Conservation (phyloP, 495 filamentous ascomycete genomes). For the Lasiosphaeria ovina region DNA sequence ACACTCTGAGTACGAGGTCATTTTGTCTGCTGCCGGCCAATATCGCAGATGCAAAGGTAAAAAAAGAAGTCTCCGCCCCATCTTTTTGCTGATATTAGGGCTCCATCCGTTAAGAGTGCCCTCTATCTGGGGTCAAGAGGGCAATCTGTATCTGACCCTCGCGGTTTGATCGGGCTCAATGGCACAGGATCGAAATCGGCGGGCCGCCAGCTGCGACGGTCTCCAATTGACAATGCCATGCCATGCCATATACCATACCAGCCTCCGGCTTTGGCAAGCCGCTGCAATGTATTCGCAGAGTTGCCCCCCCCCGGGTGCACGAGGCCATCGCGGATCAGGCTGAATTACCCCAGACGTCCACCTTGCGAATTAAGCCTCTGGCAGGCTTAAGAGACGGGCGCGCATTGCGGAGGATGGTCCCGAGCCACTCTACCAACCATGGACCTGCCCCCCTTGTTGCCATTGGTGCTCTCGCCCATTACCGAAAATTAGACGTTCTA, state of each 20-base stretch:
- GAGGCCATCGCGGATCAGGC: conserved; percentile 16
- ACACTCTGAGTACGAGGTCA: no score
- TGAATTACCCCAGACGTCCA: conserved; percentile 27
- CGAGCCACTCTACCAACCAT: conserved; percentile 2
- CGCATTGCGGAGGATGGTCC: conserved; percentile 24
- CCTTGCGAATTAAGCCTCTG: neutral
- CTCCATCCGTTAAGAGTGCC: neutral
- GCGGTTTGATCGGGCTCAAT: neutral
- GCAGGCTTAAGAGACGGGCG: conserved; percentile 1
- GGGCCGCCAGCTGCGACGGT: no score
- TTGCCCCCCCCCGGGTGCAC: neutral
- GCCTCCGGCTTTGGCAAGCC: conserved; percentile 11
- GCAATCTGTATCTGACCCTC: conserved; percentile 3
- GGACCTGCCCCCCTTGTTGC: neutral
- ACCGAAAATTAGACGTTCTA: conserved; percentile 12
- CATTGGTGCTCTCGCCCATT: conserved; percentile 11
- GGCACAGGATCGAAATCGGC: neutral
- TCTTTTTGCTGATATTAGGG: no score
- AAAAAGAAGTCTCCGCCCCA: no score
- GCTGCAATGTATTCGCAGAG: conserved; percentile 16
- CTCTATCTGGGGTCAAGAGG: neutral
- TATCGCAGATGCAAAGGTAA: no score
- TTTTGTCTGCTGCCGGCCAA: no score
- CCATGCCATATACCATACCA: neutral
- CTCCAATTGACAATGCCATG: no score